A percentile compares a stretch with the other conserved stretches of the same genome.
Evolutionary conservation across 202 grass and related monocot species (phyloP).

Genomic region (Setaria italica): DNA sequence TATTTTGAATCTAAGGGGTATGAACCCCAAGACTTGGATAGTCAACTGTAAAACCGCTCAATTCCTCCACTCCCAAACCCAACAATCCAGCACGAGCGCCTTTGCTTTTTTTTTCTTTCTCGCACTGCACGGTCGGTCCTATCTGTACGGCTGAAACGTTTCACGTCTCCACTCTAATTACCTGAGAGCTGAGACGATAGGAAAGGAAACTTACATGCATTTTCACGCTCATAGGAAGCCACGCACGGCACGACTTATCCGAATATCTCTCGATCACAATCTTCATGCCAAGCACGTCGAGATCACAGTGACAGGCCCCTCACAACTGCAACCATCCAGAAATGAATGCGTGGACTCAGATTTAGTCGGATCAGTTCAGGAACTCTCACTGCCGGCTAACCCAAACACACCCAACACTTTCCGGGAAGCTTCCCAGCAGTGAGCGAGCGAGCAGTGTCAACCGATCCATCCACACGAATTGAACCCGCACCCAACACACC

Average conservation of each 20-base stretch:
- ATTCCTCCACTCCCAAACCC: background rate
- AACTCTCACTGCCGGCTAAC: conserved; percentile 16
- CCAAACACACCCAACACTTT: background rate
- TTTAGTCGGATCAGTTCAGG: background rate
- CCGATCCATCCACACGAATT: conserved; percentile 26
- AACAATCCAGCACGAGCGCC: background rate
- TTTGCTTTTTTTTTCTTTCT: background rate
- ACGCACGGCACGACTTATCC: background rate
- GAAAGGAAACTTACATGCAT: background rate
- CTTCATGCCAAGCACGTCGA: conserved; percentile 26
- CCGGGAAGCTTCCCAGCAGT: conserved; percentile 38
- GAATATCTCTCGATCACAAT: background rate
- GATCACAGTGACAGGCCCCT: background rate
- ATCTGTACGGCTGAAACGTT: background rate
- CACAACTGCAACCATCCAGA: background rate
- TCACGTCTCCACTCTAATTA: background rate
- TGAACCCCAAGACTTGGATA: background rate
- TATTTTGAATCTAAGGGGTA: background rate
- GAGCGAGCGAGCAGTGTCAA: conserved; percentile 22
- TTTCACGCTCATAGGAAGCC: background rate
- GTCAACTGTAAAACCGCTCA: background rate
- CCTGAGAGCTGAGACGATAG: background rate
- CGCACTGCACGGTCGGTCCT: background rate
- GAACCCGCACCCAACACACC: conserved; percentile 32
- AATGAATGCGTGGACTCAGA: background rate